Evolutionary conservation across 2,329 filamentous ascomycete species (phyloP), one percentile per base, ranked within the genome.

Genomic region (Sclerotinia glacialis): DNA sequence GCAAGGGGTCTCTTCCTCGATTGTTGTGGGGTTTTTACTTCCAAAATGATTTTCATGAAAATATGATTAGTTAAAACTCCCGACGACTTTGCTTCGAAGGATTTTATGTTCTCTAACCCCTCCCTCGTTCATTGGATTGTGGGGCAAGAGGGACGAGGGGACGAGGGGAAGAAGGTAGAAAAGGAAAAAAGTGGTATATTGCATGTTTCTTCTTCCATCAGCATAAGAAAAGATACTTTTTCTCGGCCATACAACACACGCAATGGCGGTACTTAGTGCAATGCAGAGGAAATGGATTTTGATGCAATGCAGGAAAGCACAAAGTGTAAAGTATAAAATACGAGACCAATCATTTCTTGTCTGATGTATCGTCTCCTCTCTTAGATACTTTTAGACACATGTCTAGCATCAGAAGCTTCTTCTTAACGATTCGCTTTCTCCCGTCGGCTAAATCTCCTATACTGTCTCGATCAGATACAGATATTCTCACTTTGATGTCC

Each of bases 371-470:
- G 12, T 26, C 53, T 37, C 42, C 11, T n/a, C 12, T 47, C 46
- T 21, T 47, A 49, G n/a, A 28, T 49, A 26, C n/a, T 47, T 34
- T 26, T 47, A 49, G n/a, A 28, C 37, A 26, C n/a, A 49, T 60
- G 34, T 56, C 50, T 26, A 26, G 26, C n/a, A 40, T 56, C 34
- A 23, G 11, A 42, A 34, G 21, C 34, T 18, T 46, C 26, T 18
- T 46, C 28, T 49, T 37, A 23, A n/a, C n/a, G 28, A 23, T 61
- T 61, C 58, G 46, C 58, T 49, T 49, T 61, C 37, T 59, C 23
- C 53, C 31, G 34, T 37, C 63, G 63, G 63, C 49, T 47, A 47
- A 47, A 28, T 47, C 26, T 28, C 61, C 37, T 23, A 23, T 64
- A 21, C 5, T 56, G 21, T 46, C 42, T 50, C 37, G 34, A 40